These are phyloP conservation scores for Boletus eberwhitei DNA, from an alignment of 768 basidiomycete genomes.

Conservation along the genomic window DNA sequence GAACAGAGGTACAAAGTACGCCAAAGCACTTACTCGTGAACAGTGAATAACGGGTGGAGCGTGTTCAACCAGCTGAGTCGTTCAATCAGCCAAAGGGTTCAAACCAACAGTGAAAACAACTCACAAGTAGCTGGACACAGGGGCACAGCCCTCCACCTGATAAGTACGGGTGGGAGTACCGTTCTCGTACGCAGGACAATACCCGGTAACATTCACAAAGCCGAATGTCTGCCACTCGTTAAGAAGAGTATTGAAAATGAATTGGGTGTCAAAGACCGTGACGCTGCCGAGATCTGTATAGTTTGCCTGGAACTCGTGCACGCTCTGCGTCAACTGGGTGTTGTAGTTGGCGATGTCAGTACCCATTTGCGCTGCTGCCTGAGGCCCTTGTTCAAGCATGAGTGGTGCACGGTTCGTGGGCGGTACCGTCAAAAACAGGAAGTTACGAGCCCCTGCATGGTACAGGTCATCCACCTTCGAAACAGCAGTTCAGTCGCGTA, in stretches of 20 bases:
- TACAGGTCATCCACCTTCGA: slow-evolving; percentile 21
- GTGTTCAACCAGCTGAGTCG: slow-evolving; percentile 53
- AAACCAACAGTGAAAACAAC: slow-evolving; percentile 19
- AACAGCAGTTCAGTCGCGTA: background rate
- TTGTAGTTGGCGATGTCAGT: slow-evolving; percentile 50
- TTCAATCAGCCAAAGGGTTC: background rate
- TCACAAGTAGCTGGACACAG: slow-evolving; percentile 65
- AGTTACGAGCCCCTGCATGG: slow-evolving; percentile 53
- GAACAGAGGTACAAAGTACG: background rate
- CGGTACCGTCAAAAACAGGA: slow-evolving; percentile 62
- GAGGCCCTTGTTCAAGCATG: slow-evolving; percentile 39
- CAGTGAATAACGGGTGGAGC: slow-evolving; percentile 59
- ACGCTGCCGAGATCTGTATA: slow-evolving; percentile 44
- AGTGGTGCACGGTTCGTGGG: slow-evolving; percentile 57
- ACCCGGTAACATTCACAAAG: slow-evolving; percentile 58
- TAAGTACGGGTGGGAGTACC: slow-evolving; percentile 52
- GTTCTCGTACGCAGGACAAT: slow-evolving; percentile 55
- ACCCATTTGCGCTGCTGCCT: slow-evolving; percentile 27
- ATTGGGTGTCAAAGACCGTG: slow-evolving; percentile 53
- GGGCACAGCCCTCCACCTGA: slow-evolving; percentile 55
- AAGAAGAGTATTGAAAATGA: slow-evolving; percentile 56
- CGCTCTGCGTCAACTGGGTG: slow-evolving; percentile 38
- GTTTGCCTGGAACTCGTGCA: slow-evolving; percentile 37
- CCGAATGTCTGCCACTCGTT: slow-evolving; percentile 51
- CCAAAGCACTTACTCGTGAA: slow-evolving; percentile 49